A percentile compares a stretch with the other conserved stretches of the same genome.
Conservation (phyloP, 257 asterid genomes). For the Nicotiana paniculata region DNA sequence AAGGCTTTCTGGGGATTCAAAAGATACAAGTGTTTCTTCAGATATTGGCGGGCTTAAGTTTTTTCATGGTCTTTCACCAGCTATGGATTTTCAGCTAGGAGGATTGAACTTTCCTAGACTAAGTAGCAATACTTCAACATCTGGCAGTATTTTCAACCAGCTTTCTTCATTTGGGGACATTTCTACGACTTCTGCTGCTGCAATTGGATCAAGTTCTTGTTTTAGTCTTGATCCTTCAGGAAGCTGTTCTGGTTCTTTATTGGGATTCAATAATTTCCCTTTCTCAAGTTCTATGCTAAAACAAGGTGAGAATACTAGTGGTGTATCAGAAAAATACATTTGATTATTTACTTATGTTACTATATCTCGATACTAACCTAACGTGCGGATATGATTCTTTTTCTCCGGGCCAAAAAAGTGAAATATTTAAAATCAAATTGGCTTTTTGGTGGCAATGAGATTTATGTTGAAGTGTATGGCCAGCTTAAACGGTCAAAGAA, state of each 20-base stretch:
- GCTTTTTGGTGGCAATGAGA: no score
- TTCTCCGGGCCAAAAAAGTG: no score
- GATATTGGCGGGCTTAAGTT: slow-evolving; percentile 57
- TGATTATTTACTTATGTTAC: no score
- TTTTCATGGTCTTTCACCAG: slow-evolving; percentile 63
- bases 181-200: slow-evolving; percentile 18
- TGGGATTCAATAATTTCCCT: slow-evolving; percentile 36
- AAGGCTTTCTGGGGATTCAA: slow-evolving; percentile 35
- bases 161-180: slow-evolving; percentile 33
- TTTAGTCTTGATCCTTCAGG: slow-evolving; percentile 36
- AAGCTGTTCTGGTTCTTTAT: slow-evolving; percentile 13
- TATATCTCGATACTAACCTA: no score
- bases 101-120: slow-evolving; percentile 28
- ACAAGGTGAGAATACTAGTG: slow-evolving; percentile 8
- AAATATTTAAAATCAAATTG: no score
- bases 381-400: no score
- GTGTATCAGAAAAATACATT: no score
- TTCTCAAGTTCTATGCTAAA: slow-evolving; percentile 21
- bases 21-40: slow-evolving; percentile 27
- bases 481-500: neutral
- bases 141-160: slow-evolving; percentile 28
- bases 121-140: slow-evolving; percentile 4
- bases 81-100: slow-evolving; percentile 78
- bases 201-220: slow-evolving; percentile 29
- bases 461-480: neutral